Evolutionary conservation across 306 rosid species (phyloP).

Genomic region (Arachis stenosperma): DNA sequence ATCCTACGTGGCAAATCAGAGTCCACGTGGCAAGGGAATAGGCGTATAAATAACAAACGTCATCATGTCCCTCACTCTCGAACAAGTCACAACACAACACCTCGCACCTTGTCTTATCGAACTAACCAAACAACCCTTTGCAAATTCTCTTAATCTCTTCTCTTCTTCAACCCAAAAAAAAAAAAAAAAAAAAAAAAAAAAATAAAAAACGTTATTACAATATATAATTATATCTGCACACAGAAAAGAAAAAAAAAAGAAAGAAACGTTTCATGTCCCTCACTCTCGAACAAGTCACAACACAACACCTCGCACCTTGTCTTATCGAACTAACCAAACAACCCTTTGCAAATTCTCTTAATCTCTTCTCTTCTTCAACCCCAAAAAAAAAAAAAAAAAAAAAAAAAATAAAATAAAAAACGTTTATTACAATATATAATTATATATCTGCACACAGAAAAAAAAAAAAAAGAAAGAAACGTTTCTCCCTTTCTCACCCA

Average conservation of each 20-base stretch:
- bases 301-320: conserved; percentile 30
- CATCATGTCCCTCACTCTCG: background rate
- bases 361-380: background rate
- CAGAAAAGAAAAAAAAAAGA: no score
- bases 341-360: background rate
- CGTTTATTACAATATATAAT: background rate
- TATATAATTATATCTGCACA: no score
- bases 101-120: conserved; percentile 45
- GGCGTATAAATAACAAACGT: conserved; percentile 37
- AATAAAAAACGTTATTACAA: background rate
- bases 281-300: conserved; percentile 3
- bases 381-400: no score
- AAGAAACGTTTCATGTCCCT: conserved; percentile 7
- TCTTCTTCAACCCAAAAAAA: background rate
- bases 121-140: conserved; percentile 28
- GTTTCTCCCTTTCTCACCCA: background rate
- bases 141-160: no score
- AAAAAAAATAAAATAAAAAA: no score
- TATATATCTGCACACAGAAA: background rate
- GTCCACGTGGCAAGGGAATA: conserved; percentile 56
- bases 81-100: conserved; percentile 22
- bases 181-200: no score
- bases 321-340: conserved; percentile 46
- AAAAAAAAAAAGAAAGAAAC: background rate
- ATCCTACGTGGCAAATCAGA: conserved; percentile 46